Evolutionary conservation across 2,329 filamentous ascomycete species (phyloP), one percentile per base, ranked within the genome.

Genomic region (Ascosphaera pollenicola): DNA sequence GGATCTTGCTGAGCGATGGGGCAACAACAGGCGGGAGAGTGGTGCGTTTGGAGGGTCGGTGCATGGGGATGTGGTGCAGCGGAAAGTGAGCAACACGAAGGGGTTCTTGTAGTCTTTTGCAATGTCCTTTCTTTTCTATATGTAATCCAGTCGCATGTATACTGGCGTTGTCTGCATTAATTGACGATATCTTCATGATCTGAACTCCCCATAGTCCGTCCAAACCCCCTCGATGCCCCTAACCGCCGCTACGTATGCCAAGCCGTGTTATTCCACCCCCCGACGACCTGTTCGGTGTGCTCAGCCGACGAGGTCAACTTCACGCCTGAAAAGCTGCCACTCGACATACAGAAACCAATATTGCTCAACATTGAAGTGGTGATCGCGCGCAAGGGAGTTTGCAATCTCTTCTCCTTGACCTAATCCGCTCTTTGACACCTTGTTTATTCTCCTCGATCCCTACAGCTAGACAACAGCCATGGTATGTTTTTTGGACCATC

Each of bases 21-120:
- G 42, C 46, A 16, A 46, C 42, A 39, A 46, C 47, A 60, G 52
- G 35, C 52, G 54, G 21, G 54, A 54, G 34, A 60, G 56, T 43
- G 56, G 51, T 40, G 55, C 46, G 18, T 58, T 52, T 44, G 53
- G 54, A 45, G 55, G 52, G 37, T 53, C 56, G 34, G 51, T 42
- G 5, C 44, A 50, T 32, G 34, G 34, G 17, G 71, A 73, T 39
- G 62, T 75, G 38, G 73, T 72, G 13, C 68, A 68, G 55, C 64
- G 77, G 50, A 78, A 78, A 61, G 68, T 71, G 41, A 83, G 78
- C 55, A 62, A 81, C 55, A 82, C 74, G 36, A 83, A 84, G 59
- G 78, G 78, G n/a, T 83, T 84, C 52, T 60, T 83, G 56, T 82
- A 48, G 56, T 43, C 26, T 30, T 31, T 30, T 47, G 43, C 36